These are phyloP conservation scores for Massospora cicadina DNA, from an alignment of 371 early-diverging fungal species.

Conservation along the genomic window DNA sequence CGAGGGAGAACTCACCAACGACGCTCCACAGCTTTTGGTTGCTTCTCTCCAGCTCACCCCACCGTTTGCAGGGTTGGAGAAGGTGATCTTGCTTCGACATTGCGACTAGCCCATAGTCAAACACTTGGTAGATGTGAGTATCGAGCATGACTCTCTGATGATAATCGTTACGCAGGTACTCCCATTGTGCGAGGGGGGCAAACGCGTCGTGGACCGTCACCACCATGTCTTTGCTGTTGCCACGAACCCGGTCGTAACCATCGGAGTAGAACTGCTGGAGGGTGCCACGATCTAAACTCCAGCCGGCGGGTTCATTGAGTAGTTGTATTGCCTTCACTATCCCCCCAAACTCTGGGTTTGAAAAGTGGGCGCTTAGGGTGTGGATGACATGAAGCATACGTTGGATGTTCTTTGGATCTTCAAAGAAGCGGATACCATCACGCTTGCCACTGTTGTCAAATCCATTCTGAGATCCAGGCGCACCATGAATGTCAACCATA, in stretches of 20 bases:
- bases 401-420: neutral
- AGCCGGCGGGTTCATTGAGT: conserved; percentile 12
- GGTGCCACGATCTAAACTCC: conserved; percentile 8
- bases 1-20: conserved; percentile 25
- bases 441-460: conserved; percentile 24
- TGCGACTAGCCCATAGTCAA: conserved; percentile 15
- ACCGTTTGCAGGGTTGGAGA: neutral
- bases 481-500: conserved; percentile 54
- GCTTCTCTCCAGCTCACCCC: neutral
- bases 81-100: conserved; percentile 1
- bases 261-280: conserved; percentile 17
- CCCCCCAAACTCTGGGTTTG: neutral
- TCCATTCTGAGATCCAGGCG: conserved; percentile 52
- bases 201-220: conserved; percentile 21
- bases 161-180: conserved; percentile 12
- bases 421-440: neutral
- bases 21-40: neutral
- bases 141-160: conserved; percentile 19
- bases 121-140: conserved; percentile 26
- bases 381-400: neutral
- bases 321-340: conserved; percentile 9
- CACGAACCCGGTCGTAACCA: conserved; percentile 14
- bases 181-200: conserved; percentile 19
- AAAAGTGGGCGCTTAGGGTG: neutral
- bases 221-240: neutral